phyloP scores from a whole-genome alignment of 192 early-diverging fungal species.

The Chytriomyces hyalinus region DNA sequence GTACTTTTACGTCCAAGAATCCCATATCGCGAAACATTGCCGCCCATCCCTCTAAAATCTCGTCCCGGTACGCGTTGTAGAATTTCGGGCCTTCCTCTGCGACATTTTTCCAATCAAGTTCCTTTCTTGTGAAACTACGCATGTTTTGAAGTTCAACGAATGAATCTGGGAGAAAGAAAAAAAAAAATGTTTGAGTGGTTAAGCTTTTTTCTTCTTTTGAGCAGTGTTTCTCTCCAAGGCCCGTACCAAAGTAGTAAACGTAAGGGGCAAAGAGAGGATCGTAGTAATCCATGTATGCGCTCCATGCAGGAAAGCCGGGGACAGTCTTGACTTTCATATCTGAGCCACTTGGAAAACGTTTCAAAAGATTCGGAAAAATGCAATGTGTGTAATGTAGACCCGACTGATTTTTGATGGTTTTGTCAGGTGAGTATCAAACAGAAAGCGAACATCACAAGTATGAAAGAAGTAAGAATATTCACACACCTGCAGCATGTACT shows the following conservation, averaged over 20 bases:
- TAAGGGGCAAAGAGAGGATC: constrained; percentile 28
- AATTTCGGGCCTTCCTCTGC: background rate
- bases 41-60: constrained; percentile 17
- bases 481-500: constrained; percentile 10
- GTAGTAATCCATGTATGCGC: constrained; percentile 29
- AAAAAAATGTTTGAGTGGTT: too few species aligned
- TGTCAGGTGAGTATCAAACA: too few species aligned
- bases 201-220: too few species aligned
- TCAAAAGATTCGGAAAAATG: constrained; percentile 17
- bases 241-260: constrained; percentile 23
- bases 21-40: constrained; percentile 15
- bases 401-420: background rate
- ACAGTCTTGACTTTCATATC: background rate
- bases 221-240: too few species aligned
- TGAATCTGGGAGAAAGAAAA: background rate
- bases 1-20: background rate
- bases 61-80: constrained; percentile 5
- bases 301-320: constrained; percentile 14
- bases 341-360: constrained; percentile 7
- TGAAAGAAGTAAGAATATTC: background rate
- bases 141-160: constrained; percentile 13
- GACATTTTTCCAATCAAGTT: constrained; percentile 23
- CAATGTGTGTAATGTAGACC: constrained; percentile 18
- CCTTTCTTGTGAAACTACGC: background rate
- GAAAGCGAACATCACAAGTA: background rate